Conservation (phyloP, 305 asterid species). For the Solanum chacoense region DNA sequence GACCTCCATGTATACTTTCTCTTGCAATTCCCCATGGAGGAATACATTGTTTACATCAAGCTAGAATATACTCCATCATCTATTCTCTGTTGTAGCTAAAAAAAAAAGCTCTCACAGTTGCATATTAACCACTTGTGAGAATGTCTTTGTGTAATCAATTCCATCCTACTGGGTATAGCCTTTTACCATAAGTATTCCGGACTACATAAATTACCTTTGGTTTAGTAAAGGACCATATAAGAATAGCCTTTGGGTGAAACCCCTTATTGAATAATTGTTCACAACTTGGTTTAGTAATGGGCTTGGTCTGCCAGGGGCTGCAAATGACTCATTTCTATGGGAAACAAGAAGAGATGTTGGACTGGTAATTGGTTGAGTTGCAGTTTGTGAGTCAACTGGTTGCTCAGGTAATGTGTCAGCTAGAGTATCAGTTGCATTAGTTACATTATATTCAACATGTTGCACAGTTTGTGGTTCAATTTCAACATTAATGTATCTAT, state of each 20-base stretch:
- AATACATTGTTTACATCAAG: not conserved
- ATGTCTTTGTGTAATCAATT: not conserved
- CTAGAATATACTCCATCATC: not conserved
- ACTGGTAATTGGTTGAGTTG: not conserved
- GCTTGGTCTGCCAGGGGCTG: not conserved
- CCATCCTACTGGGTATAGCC: fast-evolving
- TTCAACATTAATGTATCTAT: not conserved
- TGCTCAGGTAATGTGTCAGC: not conserved
- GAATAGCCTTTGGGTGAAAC: too few species aligned
- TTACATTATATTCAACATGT: not conserved
- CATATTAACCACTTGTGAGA: not conserved
- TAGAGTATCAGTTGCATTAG: not conserved
- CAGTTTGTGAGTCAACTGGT: not conserved
- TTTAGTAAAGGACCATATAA: too few species aligned
- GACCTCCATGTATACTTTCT: not conserved
- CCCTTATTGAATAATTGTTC: too few species aligned
- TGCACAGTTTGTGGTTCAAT: not conserved
- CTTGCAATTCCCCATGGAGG: not conserved
- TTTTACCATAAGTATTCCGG: not conserved
- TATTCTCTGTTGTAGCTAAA: not conserved
- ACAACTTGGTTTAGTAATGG: not conserved
- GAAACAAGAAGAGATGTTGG: not conserved
- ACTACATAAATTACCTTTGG: too few species aligned
- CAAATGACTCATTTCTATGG: not conserved
- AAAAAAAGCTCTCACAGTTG: not conserved